Evolutionary conservation across 1,284 basidiomycete species (phyloP).

Genomic region (Kalmanozyma brasiliensis): DNA sequence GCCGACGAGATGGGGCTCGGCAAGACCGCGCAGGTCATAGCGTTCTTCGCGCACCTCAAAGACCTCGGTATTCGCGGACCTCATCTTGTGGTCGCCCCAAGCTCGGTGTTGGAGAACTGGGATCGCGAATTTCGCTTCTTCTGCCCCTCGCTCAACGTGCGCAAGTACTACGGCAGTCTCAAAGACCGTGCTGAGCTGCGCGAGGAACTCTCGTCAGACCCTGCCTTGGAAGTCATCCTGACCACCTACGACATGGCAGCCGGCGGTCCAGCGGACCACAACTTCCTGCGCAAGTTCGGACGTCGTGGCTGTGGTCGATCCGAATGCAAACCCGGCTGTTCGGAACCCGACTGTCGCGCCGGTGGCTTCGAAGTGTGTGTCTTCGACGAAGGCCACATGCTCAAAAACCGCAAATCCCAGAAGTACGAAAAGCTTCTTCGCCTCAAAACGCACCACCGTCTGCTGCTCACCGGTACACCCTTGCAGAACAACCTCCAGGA

Average conservation of each 20-base stretch:
- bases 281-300: constrained; percentile 78
- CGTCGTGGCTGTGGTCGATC: constrained; percentile 40
- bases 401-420: constrained; percentile 97
- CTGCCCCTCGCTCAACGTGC: constrained; percentile 82
- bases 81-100: constrained; percentile 88
- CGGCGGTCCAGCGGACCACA: constrained; percentile 80
- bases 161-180: constrained; percentile 93
- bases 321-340: constrained; percentile 37
- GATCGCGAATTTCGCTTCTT: constrained; percentile 93
- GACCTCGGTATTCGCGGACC: constrained; percentile 80
- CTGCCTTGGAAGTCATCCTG: constrained; percentile 91
- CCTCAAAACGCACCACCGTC: constrained; percentile 86
- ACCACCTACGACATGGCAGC: constrained; percentile 96
- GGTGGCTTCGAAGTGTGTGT: constrained; percentile 84
- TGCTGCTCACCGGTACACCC: constrained; percentile 94
- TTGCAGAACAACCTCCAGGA: constrained; percentile 87
- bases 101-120: constrained; percentile 98
- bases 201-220: constrained; percentile 73
- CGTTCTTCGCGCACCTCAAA: constrained; percentile 90
- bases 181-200: constrained; percentile 84
- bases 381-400: constrained; percentile 93
- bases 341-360: constrained; percentile 29
- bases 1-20: constrained; percentile 85
- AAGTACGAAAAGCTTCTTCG: constrained; percentile 89
- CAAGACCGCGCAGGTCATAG: constrained; percentile 98